Evolutionary conservation across 1,284 basidiomycete genomes (phyloP).

Genomic region (Cutaneotrichosporon spelunceum): DNA sequence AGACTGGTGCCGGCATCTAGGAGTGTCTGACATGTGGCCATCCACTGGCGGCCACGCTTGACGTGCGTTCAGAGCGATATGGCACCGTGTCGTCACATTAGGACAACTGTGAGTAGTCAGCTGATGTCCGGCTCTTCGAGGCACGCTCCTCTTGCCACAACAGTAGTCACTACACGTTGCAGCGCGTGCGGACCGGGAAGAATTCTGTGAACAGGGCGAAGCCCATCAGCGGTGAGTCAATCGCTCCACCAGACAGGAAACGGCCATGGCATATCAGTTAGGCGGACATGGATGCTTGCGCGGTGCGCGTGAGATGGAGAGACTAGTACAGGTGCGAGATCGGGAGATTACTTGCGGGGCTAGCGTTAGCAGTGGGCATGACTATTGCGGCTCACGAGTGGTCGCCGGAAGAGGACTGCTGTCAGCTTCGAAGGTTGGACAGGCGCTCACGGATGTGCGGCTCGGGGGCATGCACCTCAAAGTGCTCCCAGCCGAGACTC

Average conservation of each 20-base stretch:
- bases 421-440: not conserved
- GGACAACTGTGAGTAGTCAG: not conserved
- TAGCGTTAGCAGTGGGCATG: not conserved
- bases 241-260: not conserved
- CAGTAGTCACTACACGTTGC: not conserved
- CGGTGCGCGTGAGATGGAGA: slow-evolving; percentile 7
- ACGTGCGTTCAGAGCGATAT: not conserved
- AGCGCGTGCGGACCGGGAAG: not conserved
- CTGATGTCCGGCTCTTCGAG: not conserved
- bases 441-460: slow-evolving; percentile 57
- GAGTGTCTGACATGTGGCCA: no score
- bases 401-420: slow-evolving; percentile 54
- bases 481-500: slow-evolving; percentile 94
- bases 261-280: slow-evolving; percentile 6
- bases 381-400: slow-evolving; percentile 47
- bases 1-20: no score
- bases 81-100: not conserved
- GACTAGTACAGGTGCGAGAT: slow-evolving; percentile 7
- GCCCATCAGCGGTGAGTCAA: not conserved
- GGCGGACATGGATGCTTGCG: slow-evolving; percentile 12
- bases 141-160: no score
- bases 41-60: no score
- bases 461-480: slow-evolving; percentile 90
- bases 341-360: slow-evolving; percentile 7
- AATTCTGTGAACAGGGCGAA: no score